Base-by-base conservation (phyloP, 2,329 filamentous ascomycete species). In the Furcasterigmium furcatum region DNA sequence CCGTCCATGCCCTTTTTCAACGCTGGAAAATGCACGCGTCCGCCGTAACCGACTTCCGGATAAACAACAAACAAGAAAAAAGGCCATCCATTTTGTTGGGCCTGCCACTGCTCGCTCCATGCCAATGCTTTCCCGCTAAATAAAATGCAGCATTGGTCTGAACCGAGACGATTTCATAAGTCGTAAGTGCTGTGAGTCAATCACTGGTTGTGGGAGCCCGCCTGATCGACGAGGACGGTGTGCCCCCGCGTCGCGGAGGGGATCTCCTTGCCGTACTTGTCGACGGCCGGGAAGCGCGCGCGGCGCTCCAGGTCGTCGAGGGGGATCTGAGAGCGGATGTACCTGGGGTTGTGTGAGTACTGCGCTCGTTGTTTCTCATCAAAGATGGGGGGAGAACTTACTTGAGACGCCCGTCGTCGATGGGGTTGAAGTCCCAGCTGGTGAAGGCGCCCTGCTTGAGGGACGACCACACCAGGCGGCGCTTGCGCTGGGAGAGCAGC, bases 341-440 rank as follows among this genome's bases (percentile, higher is more conserved):
- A 95, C 66, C 88, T 88, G 55, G 49, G 53, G 21, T n/a, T n/a
- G n/a, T n/a, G n/a, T n/a, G n/a, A n/a, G n/a, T n/a, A n/a, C n/a
- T n/a, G n/a, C n/a, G n/a, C n/a, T n/a, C n/a, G n/a, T n/a, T 21
- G 36, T 40, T 50, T 35, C 13, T 34, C 41, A 27, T 21, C 29
- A 25, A 30, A 36, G 24, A 16, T 19, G 14, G 22, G 20, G 21
- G 14, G 32, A 41, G 18, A 20, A 68, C 76, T 66, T 70, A 84
- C 74, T 85, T 87, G 53, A 80, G 73, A 40, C 76, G 71, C 21
- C 84, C 87, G 58, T 88, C 80, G 53, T 88, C 82, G 4, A 76
- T 68, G 1, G 90, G 90, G 68, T 91, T 80, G 67, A 86, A 87
- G 66, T 96, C 91, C 91, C 91, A 96, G 61, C 83, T 80, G 32